Evolutionary conservation across 2,329 filamentous ascomycete species (phyloP), one percentile per base, ranked within the genome.

Genomic region (Calonectria pseudoreteaudii): DNA sequence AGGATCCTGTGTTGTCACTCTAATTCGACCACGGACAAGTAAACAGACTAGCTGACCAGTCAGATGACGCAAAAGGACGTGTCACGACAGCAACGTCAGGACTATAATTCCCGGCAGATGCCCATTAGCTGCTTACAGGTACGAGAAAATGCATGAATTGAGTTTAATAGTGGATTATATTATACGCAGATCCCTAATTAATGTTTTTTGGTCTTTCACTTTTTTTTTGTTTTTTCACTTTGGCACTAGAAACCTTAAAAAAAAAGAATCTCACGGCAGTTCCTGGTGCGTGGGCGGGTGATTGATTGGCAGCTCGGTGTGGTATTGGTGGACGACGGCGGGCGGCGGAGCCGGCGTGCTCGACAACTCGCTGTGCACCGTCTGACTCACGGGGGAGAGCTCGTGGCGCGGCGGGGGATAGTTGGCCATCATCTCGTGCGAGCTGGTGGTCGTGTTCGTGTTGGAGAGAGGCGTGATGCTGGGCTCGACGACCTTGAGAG

Each of bases 401-500:
- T 72, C 70, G 13, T 72, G 70, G 4, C 53, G 64, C 18, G 66
- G 70, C n/a, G 30, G 18, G 1, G 70, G 66, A 5, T 56, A 18
- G 18, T 53, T 72, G 13, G 49, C 70, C 66, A 72, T 53, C 56
- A 68, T 68, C 50, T 68, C 70, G 28, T 68, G 69, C 50, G 52
- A 66, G 10, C 31, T 66, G n/a, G 50, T 50, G 8, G 36, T 68
- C 16, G 66, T 52, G 38, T 52, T 52, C 11, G 23, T 23, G 53
- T 69, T 62, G 10, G 53, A 69, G 3, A 62, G 41, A 18, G 67
- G 67, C 20, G 67, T 50, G 0, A 62, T 38, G 30, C 38, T 68
- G 23, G 56, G 58, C 56, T 49, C 66, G 36, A 53, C 28, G 28
- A 34, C 44, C 30, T 72, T 72, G 6, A n/a, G 28, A 13, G 70